Percentiles rank a stretch among this genome's conserved stretches.
Conservation (phyloP, 257 asterid genomes). For the Gentiana dahurica region DNA sequence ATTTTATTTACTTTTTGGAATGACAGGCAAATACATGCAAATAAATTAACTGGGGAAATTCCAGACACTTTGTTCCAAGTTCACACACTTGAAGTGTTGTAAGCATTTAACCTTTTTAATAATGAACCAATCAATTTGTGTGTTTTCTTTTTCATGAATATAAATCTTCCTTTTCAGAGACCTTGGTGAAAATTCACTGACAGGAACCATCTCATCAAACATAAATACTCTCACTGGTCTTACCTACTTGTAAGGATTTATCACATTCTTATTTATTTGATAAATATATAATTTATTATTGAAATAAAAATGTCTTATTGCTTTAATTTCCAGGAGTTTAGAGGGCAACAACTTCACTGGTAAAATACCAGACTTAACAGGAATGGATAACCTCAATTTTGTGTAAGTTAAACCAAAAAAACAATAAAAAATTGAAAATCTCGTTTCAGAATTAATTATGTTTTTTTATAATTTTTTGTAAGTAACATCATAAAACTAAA, state of each 20-base stretch:
- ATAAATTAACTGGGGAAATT: too few species aligned
- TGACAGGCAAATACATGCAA: too few species aligned
- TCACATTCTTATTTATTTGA: not conserved
- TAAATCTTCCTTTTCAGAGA: not conserved
- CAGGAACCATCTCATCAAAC: conserved; percentile 42
- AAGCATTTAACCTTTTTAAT: too few species aligned
- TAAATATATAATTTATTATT: too few species aligned
- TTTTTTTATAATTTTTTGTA: too few species aligned
- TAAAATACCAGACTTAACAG: conserved; percentile 57
- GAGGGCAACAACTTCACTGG: conserved; percentile 74
- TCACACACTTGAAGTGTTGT: too few species aligned
- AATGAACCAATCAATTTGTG: too few species aligned
- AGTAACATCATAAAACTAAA: too few species aligned
- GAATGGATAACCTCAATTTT: conserved; percentile 72
- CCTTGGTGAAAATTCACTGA: conserved; percentile 27
- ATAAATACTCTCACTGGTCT: conserved; percentile 65
- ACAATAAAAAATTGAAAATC: too few species aligned
- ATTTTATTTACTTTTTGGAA: too few species aligned
- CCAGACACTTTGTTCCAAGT: too few species aligned
- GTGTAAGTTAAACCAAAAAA: conserved; percentile 32
- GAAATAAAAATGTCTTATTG: not conserved
- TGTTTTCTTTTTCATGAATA: not conserved
- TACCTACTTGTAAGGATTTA: conserved; percentile 56
- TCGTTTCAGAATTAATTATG: too few species aligned
- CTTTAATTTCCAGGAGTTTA: conserved; percentile 41